A percentile compares a stretch with the other conserved stretches of the same genome.
Conservation (phyloP, 371 early-diverging fungal species). For the Encephalitozoon hellem region DNA sequence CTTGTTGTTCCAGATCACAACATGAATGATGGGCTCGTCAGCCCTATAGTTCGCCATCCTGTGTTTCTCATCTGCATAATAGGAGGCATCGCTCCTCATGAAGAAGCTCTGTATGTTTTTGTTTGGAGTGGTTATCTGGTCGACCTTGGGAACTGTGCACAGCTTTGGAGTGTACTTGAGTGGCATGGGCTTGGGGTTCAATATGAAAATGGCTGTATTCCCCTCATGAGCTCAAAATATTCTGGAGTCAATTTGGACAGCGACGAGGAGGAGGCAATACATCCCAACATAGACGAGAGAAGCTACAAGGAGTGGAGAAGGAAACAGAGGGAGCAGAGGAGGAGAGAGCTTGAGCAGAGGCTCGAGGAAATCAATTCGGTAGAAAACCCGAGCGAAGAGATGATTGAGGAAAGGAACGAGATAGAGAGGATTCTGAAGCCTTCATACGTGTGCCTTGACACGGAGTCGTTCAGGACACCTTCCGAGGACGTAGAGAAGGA, state of each 20-base stretch:
- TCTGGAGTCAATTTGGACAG: neutral
- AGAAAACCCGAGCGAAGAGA: neutral
- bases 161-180: constrained; percentile 29
- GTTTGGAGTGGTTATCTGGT: constrained; percentile 54
- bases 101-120: constrained; percentile 60
- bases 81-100: constrained; percentile 56
- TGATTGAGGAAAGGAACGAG: neutral
- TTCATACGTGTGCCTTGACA: neutral
- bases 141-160: neutral
- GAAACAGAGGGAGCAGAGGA: constrained; percentile 22
- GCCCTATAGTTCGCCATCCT: constrained; percentile 46
- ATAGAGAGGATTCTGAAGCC: constrained; percentile 2
- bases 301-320: constrained; percentile 44
- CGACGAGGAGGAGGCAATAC: constrained; percentile 31
- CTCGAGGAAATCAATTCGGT: constrained; percentile 8
- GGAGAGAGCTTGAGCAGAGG: constrained; percentile 12
- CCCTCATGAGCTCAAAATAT: constrained; percentile 5
- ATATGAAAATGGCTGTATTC: constrained; percentile 8
- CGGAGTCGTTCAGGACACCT: constrained; percentile 16
- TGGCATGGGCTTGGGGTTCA: constrained; percentile 17
- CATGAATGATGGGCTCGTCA: neutral
- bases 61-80: constrained; percentile 37
- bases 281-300: constrained; percentile 56
- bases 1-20: neutral
- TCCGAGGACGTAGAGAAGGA: constrained; percentile 3